Conservation (phyloP, 805 yeast genomes). For the Lachancea nothofagi region DNA sequence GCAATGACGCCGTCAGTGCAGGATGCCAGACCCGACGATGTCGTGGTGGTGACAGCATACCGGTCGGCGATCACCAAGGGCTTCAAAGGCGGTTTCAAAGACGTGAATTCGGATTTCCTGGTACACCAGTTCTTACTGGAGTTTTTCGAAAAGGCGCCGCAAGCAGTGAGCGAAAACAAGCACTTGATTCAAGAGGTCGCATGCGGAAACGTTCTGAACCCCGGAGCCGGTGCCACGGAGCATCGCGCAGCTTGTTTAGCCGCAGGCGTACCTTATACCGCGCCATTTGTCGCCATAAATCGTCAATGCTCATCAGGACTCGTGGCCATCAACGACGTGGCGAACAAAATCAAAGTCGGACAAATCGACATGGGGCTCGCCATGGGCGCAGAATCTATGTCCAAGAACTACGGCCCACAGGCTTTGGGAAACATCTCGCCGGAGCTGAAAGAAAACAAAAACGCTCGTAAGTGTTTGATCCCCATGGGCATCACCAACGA, state of each 20-base stretch:
- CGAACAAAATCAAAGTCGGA: slow-evolving; percentile 79
- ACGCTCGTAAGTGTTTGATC: slow-evolving; percentile 70
- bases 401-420: slow-evolving; percentile 79
- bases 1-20: slow-evolving; percentile 8
- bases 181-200: slow-evolving; percentile 74
- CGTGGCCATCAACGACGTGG: slow-evolving; percentile 84
- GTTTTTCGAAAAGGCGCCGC: slow-evolving; percentile 48
- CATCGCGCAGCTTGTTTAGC: slow-evolving; percentile 88
- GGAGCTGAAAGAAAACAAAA: slow-evolving; percentile 38
- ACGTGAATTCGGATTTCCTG: slow-evolving; percentile 74
- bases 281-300: slow-evolving; percentile 79
- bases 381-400: slow-evolving; percentile 92
- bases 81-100: slow-evolving; percentile 80
- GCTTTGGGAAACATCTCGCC: slow-evolving; percentile 60
- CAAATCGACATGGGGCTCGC: slow-evolving; percentile 91
- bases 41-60: slow-evolving; percentile 84
- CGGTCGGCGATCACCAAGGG: slow-evolving; percentile 89
- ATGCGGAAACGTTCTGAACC: slow-evolving; percentile 86
- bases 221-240: slow-evolving; percentile 92
- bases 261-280: slow-evolving; percentile 79
- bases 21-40: slow-evolving; percentile 71
- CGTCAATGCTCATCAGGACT: slow-evolving; percentile 95
- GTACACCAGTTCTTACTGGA: slow-evolving; percentile 59
- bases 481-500: slow-evolving; percentile 98
- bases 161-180: slow-evolving; percentile 41